These are phyloP conservation scores for Pachysandra terminalis DNA, from an alignment of 164 flowering plant species.

Conservation along the genomic window DNA sequence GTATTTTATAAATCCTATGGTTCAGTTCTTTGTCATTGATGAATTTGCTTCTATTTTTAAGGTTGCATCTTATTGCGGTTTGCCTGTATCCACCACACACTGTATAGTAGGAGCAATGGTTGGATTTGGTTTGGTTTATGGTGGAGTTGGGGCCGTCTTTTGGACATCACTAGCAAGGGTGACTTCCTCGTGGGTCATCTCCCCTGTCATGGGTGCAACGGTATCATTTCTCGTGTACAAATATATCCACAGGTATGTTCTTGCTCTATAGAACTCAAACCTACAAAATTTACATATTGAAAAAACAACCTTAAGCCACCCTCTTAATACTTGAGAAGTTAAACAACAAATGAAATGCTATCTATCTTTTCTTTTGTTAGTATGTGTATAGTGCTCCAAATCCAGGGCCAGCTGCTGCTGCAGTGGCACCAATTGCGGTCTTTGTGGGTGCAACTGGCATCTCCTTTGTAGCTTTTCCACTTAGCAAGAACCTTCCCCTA, in stretches of 20 bases:
- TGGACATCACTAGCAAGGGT: slow-evolving; percentile 96
- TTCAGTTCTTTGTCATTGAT: slow-evolving; percentile 1
- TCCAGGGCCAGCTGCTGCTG: slow-evolving; percentile 95
- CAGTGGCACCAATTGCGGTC: slow-evolving; percentile 94
- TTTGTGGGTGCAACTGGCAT: too few relatives aligned
- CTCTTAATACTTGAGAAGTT: neutral
- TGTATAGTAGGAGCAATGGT: slow-evolving; percentile 99
- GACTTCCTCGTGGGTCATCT: slow-evolving; percentile 91
- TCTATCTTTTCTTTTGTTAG: slow-evolving; percentile 37
- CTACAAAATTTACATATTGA: neutral
- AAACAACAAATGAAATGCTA: too few relatives aligned
- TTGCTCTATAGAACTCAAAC: slow-evolving; percentile 1
- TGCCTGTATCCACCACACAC: slow-evolving; percentile 99
- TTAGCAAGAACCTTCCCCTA: slow-evolving; percentile 54
- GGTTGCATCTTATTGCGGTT: slow-evolving; percentile 94
- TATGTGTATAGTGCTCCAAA: slow-evolving; percentile 98
- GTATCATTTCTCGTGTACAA: slow-evolving; percentile 95
- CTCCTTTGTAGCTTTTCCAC: slow-evolving; percentile 90
- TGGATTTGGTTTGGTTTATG: slow-evolving; percentile 90
- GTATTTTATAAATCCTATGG: neutral
- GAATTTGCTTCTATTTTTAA: slow-evolving; percentile 23
- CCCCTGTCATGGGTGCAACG: slow-evolving; percentile 81
- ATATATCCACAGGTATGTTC: slow-evolving; percentile 88
- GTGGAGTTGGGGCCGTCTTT: slow-evolving; percentile 92
- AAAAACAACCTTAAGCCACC: neutral